Evolutionary conservation across 768 basidiomycete species (phyloP), one percentile per base, ranked within the genome.

Genomic region (Leccinellum luteum): DNA sequence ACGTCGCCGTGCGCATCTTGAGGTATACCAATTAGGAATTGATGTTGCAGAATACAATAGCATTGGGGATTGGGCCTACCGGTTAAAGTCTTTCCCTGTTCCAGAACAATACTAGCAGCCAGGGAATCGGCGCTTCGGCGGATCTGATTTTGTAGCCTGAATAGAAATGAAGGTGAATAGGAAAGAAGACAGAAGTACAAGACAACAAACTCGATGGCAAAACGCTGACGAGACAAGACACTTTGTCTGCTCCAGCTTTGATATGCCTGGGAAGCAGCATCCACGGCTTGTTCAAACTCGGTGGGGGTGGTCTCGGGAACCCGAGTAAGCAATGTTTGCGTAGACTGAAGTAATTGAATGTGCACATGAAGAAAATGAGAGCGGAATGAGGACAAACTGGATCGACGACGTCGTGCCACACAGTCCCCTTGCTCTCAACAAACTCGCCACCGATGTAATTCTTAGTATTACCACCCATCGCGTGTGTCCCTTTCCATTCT

Each of bases 1-100:
- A 99, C 81, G 72, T 99, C 96, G 1, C 96, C 96, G 62, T 93
- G 92, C 1, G 96, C 96, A 75, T 99, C 96, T 89, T 61, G 21
- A 52, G 10, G 31, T 21, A 19, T 44, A 25, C 53, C 14, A 27
- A 52, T 58, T 4, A 41, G 34, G 45, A 17, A 44, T 41, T 41
- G 50, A 34, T 54, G 35, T 48, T 48, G 49, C 45, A 25, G 47
- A n/a, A 43, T 43, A 19, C n/a, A 19, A 41, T 17, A 41, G 19
- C 8, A 41, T 41, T 38, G 28, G 57, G 4, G 25, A 32, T 51
- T 28, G n/a, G 28, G 60, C 74, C 15, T 63, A 90, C 90, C 90
- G 61, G 90, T 84, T 44, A 91, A 74, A 0, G 96, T 99, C 77
- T 98, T 98, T 15, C 96, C 96, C 74, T 98, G 96, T 70, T 98